These are phyloP conservation scores for Russula sp. DNA, from an alignment of 768 basidiomycete genomes.

Conservation along the genomic window DNA sequence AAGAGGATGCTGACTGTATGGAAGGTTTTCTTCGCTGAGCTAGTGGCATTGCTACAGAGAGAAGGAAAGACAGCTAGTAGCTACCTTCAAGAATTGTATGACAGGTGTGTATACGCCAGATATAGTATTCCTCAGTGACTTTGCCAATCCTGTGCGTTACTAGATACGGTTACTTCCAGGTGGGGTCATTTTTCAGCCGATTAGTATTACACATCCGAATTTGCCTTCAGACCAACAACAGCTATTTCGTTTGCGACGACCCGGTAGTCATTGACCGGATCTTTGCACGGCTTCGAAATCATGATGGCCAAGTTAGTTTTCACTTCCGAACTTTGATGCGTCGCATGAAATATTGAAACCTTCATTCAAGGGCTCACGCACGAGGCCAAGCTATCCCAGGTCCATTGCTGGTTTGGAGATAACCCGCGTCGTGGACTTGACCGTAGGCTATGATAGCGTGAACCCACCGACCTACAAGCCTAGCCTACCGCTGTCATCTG, in stretches of 20 bases:
- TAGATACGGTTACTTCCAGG: slow-evolving; percentile 78
- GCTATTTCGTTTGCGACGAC: slow-evolving; percentile 73
- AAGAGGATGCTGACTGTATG: background rate
- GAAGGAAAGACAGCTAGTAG: slow-evolving; percentile 47
- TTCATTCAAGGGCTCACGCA: slow-evolving; percentile 16
- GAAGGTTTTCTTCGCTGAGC: slow-evolving; percentile 61
- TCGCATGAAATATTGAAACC: slow-evolving; percentile 1
- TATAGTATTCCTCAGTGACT: background rate
- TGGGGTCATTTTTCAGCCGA: slow-evolving; percentile 22
- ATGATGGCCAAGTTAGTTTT: slow-evolving; percentile 33
- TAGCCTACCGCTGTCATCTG: slow-evolving; percentile 59
- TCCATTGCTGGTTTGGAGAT: slow-evolving; percentile 55
- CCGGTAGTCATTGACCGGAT: slow-evolving; percentile 58
- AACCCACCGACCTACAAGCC: slow-evolving; percentile 63
- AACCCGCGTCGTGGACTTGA: slow-evolving; percentile 65
- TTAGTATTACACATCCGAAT: background rate
- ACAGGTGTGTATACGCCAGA: slow-evolving; percentile 35
- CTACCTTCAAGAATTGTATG: slow-evolving; percentile 58
- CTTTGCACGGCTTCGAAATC: slow-evolving; percentile 59
- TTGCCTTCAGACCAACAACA: slow-evolving; percentile 58
- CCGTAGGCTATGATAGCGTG: slow-evolving; percentile 66
- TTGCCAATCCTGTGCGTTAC: slow-evolving; percentile 1
- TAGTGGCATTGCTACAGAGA: slow-evolving; percentile 44
- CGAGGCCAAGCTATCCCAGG: slow-evolving; percentile 45
- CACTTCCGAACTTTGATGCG: background rate